Evolutionary conservation across 1,139 yeast species (phyloP).

Genomic region (Debaryomyces singareniensis): DNA sequence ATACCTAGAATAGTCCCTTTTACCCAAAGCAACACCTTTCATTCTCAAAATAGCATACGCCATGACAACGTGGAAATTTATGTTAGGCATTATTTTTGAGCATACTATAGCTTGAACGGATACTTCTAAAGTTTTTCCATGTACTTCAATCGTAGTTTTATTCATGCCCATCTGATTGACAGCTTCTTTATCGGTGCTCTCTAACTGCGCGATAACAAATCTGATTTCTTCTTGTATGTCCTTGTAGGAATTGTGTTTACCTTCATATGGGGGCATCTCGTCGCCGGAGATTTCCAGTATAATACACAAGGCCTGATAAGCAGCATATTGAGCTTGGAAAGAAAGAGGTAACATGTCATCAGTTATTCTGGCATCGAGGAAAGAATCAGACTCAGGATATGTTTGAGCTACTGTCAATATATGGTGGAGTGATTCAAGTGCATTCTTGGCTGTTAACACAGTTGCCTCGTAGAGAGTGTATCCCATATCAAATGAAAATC

Average conservation of each 20-base stretch:
- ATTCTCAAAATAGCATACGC: not conserved
- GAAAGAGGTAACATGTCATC: not conserved
- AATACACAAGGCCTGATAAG: not conserved
- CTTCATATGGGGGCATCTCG: not conserved
- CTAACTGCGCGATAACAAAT: not conserved
- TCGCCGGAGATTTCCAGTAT: not conserved
- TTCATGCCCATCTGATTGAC: not conserved
- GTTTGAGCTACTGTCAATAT: not conserved
- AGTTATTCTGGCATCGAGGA: not conserved
- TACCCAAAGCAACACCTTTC: conserved; percentile 1
- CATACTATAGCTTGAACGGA: not conserved
- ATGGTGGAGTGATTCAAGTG: not conserved
- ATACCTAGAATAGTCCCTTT: not conserved
- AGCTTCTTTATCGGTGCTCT: not conserved
- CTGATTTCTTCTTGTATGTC: not conserved
- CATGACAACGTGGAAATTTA: not conserved
- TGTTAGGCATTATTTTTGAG: not conserved
- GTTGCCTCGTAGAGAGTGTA: conserved; percentile 1
- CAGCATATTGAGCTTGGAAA: not conserved
- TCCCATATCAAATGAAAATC: too few species aligned
- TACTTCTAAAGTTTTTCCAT: not conserved
- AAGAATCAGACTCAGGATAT: not conserved
- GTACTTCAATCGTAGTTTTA: not conserved
- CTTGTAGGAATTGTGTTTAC: not conserved
- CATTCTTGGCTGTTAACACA: not conserved